Evolutionary conservation across 2,329 filamentous ascomycete species (phyloP), one percentile per base, ranked within the genome.

Genomic region (Trichoderma sp.): DNA sequence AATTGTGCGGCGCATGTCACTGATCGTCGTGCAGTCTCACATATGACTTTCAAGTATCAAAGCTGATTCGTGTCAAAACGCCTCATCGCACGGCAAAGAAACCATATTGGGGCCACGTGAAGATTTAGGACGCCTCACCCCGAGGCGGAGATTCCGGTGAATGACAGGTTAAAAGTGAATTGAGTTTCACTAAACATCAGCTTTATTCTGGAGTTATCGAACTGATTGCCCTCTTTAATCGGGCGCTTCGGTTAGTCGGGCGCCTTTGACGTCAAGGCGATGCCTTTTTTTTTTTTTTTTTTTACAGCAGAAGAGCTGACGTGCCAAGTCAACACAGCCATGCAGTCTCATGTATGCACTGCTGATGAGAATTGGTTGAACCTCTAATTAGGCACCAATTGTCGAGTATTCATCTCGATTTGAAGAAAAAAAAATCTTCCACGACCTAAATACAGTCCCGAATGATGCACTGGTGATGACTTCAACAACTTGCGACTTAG

Each of bases 221-320:
- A 27, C 19, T 8, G 19, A 11, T 4, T 11, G n/a, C n/a, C 47
- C n/a, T 21, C 19, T 24, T 21, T 24, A 21, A n/a, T n/a, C 21
- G 47, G 47, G 47, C 21, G n/a, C 4, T 55, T n/a, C 37, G 16
- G 47, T 53, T 55, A 35, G 29, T 16, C 27, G 60, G 31, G 47
- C 49, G 60, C 31, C 33, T 63, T 63, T 63, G 60, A 63, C 60
- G 52, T 66, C 62, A 58, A 49, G 10, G n/a, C 21, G 40, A 21
- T 49, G 47, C 27, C n/a, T n/a, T n/a, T n/a, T n/a, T n/a, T n/a
- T n/a, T n/a, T n/a, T n/a, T n/a, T n/a, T n/a, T n/a, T n/a, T 27
- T 27, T 27, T 27, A 27, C 27, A 27, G 27, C 27, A 27, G 27
- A 27, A 27, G 27, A 27, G 27, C 43, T 47, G n/a, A 47, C n/a